A percentile compares a stretch with the other conserved stretches of the same genome.
Conservation (phyloP, 345 rosid species). For the Populus pruinosa region DNA sequence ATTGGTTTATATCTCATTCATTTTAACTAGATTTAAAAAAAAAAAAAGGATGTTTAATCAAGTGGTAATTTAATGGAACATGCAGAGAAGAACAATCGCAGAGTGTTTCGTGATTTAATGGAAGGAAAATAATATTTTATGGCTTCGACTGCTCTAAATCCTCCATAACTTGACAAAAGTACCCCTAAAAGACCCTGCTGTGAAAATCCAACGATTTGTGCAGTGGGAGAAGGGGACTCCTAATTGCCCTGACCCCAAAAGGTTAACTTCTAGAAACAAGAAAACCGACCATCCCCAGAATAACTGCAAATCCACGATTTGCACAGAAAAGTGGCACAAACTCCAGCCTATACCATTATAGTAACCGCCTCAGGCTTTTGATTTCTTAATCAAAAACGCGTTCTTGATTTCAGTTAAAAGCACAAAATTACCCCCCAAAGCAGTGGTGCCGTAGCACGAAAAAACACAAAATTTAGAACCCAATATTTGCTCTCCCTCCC, state of each 20-base stretch:
- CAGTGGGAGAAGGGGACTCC: not conserved
- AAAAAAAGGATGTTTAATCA: not conserved
- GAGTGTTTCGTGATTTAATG: slow-evolving; percentile 5
- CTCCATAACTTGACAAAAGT: not conserved
- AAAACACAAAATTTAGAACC: not conserved
- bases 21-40: not conserved
- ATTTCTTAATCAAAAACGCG: slow-evolving; percentile 20
- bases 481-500: not conserved
- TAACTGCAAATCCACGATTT: slow-evolving; percentile 43
- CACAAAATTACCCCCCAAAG: slow-evolving; percentile 8
- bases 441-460: not conserved
- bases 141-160: not conserved
- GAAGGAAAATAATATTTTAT: not conserved
- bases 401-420: slow-evolving; percentile 52
- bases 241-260: not conserved
- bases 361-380: slow-evolving; percentile 35
- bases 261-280: slow-evolving; percentile 11
- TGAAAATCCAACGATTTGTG: not conserved
- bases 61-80: not conserved
- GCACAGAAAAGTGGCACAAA: slow-evolving; percentile 11
- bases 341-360: slow-evolving; percentile 10
- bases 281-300: slow-evolving; percentile 46
- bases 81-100: not conserved
- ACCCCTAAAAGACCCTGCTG: not conserved
- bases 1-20: not conserved